Percentiles rank a stretch among this genome's conserved stretches.
phyloP scores from a whole-genome alignment of 768 basidiomycete species.

The Tulasnella sp. region DNA sequence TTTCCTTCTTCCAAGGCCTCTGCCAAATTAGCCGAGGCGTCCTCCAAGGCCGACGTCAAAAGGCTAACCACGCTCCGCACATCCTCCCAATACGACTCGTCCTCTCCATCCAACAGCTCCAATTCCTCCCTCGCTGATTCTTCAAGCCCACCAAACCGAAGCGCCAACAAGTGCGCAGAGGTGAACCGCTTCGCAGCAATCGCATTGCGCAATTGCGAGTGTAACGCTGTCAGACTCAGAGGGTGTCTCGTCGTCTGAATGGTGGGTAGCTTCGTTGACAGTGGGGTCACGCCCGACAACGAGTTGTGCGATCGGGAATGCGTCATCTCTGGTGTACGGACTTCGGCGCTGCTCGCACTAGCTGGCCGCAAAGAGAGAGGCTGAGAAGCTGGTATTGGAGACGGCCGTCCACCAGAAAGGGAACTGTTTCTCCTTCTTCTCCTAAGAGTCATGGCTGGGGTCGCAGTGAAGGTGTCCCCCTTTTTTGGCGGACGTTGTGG shows the following conservation, averaged over 20 bases:
- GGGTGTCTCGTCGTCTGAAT: constrained; percentile 56
- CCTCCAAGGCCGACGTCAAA: constrained; percentile 57
- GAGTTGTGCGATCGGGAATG: constrained; percentile 14
- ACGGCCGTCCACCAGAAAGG: not conserved
- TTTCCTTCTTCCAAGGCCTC: constrained; percentile 46
- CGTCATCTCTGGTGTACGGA: not conserved
- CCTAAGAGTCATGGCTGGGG: not conserved
- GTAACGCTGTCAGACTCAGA: constrained; percentile 55
- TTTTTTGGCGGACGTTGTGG: not conserved
- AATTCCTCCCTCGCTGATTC: constrained; percentile 21
- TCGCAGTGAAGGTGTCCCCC: constrained; percentile 4
- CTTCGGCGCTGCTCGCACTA: not conserved
- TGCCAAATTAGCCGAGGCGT: constrained; percentile 52
- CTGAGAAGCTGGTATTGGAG: not conserved
- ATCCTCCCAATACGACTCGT: constrained; percentile 78
- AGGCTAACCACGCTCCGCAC: constrained; percentile 66
- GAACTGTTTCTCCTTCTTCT: not conserved
- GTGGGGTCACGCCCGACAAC: not conserved
- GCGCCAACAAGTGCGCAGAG: constrained; percentile 68
- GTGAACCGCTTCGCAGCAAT: constrained; percentile 67
- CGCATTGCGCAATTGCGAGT: constrained; percentile 55
- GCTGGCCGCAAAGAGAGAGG: not conserved
- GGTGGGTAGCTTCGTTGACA: constrained; percentile 34
- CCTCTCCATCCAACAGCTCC: constrained; percentile 45
- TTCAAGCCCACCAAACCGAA: constrained; percentile 47